Conservation (phyloP, 1,284 basidiomycete genomes). For the Exobasidium rhododendri region DNA sequence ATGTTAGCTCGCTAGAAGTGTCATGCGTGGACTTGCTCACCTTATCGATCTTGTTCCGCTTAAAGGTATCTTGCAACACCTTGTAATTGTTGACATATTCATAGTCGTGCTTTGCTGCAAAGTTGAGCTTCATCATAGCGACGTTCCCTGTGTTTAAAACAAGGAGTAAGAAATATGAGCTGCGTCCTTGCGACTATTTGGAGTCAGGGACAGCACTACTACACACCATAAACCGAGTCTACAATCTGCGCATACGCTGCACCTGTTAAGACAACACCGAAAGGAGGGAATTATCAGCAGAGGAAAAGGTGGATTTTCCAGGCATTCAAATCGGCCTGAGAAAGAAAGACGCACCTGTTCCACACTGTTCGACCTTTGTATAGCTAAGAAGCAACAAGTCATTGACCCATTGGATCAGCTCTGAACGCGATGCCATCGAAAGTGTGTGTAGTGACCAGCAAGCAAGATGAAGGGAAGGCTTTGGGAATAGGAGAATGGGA, state of each 20-base stretch:
- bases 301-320: neutral
- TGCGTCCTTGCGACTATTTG: slow-evolving; percentile 7
- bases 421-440: slow-evolving; percentile 64
- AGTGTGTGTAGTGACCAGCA: too few species aligned
- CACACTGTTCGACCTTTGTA: slow-evolving; percentile 80
- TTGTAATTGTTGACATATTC: slow-evolving; percentile 95
- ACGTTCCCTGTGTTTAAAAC: slow-evolving; percentile 48
- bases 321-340: neutral
- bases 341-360: slow-evolving; percentile 57
- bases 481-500: too few species aligned
- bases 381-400: slow-evolving; percentile 85
- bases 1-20: too few species aligned
- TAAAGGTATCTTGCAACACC: slow-evolving; percentile 67
- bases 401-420: slow-evolving; percentile 89
- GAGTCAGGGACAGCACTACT: slow-evolving; percentile 5
- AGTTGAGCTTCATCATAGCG: slow-evolving; percentile 46
- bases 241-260: slow-evolving; percentile 62
- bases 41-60: slow-evolving; percentile 80
- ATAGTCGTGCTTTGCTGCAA: slow-evolving; percentile 70
- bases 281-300: too few species aligned
- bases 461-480: too few species aligned
- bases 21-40: slow-evolving; percentile 56
- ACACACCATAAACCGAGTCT: slow-evolving; percentile 82
- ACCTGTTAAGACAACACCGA: slow-evolving; percentile 26
- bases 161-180: neutral